Evolutionary conservation across 2,329 filamentous ascomycete species (phyloP), one percentile per base, ranked within the genome.

Genomic region (Dactylellina parvicollis): DNA sequence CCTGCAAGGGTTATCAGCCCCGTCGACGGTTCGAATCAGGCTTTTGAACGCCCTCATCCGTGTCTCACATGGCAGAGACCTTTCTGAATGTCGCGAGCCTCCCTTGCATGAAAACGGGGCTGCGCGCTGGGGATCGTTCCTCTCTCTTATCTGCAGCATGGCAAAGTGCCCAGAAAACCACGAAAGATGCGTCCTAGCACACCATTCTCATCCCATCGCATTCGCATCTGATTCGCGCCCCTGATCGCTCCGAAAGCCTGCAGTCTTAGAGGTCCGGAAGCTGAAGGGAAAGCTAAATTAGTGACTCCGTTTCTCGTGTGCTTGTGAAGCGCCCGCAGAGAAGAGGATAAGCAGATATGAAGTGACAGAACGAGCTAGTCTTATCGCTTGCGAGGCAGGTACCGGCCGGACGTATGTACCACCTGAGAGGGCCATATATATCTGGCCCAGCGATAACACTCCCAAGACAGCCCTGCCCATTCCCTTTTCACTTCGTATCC

Each of bases 151-250:
- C 62, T 67, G 24, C 26, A 42, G 42, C 22, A 18, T 34, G 30
- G 44, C 40, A 36, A 16, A 47, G 60, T 40, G 47, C 14, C 20
- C 28, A 54, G 30, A 38, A 36, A 14, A 20, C 30, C 30, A 30
- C n/a, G n/a, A n/a, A n/a, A 52, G n/a, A 52, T 34, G 5, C 20
- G 38, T 59, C 38, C 38, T 55, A n/a, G 69, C 69, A 73, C 54
- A 60, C 69, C 69, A 73, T 61, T 59, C 60, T 73, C 36, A 50
- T 61, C 60, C 20, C 60, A 66, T 66, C 40, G 59, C 46, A 38
- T 40, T 14, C 24, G 42, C 22, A 50, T 50, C 26, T 56, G 61
- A 55, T 65, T 56, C 32, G 55, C 47, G 38, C 24, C 34, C 36
- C 9, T 20, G 22, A 28, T 66, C 36, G 44, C 44, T 52, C 16